These are phyloP conservation scores for Pseudoturritis turrita DNA, from an alignment of 345 rosid genomes.

Conservation along the genomic window DNA sequence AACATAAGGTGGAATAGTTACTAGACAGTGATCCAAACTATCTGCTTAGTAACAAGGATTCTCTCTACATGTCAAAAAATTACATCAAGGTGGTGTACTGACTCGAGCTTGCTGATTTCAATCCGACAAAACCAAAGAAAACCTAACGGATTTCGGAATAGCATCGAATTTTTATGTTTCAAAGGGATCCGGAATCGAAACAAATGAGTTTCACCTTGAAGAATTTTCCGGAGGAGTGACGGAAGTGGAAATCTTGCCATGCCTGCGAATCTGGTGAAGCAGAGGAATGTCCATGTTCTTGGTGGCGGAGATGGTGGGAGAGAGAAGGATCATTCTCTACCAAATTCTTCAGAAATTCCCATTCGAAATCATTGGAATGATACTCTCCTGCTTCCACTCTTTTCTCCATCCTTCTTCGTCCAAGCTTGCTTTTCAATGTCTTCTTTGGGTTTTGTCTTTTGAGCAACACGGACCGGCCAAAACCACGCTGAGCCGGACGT, in stretches of 20 bases:
- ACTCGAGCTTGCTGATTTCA: too few species aligned
- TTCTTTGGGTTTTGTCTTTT: not conserved
- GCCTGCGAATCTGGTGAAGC: conserved; percentile 37
- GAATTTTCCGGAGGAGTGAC: conserved; percentile 83
- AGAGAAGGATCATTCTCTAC: conserved; percentile 58
- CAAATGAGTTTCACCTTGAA: conserved; percentile 55
- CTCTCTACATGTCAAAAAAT: too few species aligned
- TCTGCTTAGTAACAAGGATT: too few species aligned
- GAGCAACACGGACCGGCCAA: not conserved
- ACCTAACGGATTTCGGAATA: not conserved
- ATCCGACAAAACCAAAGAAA: not conserved
- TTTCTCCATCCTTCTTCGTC: conserved; percentile 8
- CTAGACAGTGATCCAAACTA: too few species aligned
- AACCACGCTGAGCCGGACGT: not conserved
- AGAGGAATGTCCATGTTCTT: not conserved
- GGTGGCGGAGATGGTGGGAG: conserved; percentile 39
- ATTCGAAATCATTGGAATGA: conserved; percentile 77
- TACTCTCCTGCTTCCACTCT: conserved; percentile 54
- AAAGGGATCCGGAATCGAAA: not conserved
- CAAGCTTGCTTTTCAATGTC: not conserved
- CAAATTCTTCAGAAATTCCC: conserved; percentile 57
- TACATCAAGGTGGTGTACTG: too few species aligned
- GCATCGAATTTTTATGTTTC: not conserved
- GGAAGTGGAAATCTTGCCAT: conserved; percentile 68
- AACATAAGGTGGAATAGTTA: too few species aligned